phyloP scores from a whole-genome alignment of 2,329 filamentous ascomycete species.

The Mollisia scopiformis region DNA sequence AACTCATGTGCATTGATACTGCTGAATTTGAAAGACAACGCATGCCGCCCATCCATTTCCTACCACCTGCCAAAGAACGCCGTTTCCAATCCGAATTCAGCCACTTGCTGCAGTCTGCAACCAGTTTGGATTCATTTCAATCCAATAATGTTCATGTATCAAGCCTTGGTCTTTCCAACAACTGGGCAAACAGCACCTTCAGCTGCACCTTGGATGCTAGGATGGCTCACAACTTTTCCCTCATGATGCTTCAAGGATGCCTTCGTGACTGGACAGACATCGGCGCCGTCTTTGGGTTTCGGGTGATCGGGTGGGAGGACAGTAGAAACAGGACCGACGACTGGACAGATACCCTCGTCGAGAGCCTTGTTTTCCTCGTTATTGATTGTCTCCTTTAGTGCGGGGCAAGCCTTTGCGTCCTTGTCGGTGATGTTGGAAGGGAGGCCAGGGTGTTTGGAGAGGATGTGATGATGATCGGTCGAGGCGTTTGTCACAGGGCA shows the following conservation, averaged over 20 bases:
- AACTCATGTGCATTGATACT: too few species aligned
- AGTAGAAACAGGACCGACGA: constrained; percentile 10
- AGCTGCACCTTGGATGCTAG: constrained; percentile 4
- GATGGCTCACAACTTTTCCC: constrained; percentile 11
- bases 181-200: constrained; percentile 11
- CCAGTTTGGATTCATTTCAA: too few species aligned
- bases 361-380: constrained; percentile 13
- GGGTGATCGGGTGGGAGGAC: constrained; percentile 12
- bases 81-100: too few species aligned
- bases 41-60: too few species aligned
- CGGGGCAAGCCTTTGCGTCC: constrained; percentile 8
- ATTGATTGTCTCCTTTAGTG: constrained; percentile 10
- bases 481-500: constrained; percentile 13
- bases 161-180: constrained; percentile 8
- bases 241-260: constrained; percentile 13
- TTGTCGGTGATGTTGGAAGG: constrained; percentile 4
- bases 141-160: too few species aligned
- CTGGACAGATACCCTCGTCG: constrained; percentile 12
- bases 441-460: constrained; percentile 10
- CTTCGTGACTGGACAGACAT: constrained; percentile 11
- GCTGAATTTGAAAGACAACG: too few species aligned
- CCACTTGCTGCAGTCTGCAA: too few species aligned
- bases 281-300: constrained; percentile 7
- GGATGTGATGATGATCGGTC: constrained; percentile 6
- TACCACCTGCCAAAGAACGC: too few species aligned